phyloP scores from a whole-genome alignment of 2,329 filamentous ascomycete species.

The Davidsoniella eucalypti region DNA sequence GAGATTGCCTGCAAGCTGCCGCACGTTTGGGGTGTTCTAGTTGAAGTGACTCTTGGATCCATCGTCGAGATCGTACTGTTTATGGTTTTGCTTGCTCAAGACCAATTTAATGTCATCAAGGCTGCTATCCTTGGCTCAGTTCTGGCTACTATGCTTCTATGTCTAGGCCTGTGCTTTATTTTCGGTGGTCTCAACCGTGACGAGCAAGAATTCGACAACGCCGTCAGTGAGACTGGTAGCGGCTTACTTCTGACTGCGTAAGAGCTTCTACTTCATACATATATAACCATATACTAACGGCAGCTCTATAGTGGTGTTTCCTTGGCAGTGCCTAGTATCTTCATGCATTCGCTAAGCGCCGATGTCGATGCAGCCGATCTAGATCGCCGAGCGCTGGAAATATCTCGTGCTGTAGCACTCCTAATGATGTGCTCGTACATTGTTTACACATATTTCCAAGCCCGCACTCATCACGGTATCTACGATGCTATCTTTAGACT shows the following conservation, averaged over 20 bases:
- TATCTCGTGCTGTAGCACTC: conserved; percentile 55
- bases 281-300: not conserved
- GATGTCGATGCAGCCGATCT: conserved; percentile 25
- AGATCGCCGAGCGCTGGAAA: conserved; percentile 36
- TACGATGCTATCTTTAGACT: conserved; percentile 57
- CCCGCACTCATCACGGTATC: conserved; percentile 59
- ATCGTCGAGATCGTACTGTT: conserved; percentile 73
- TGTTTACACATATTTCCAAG: conserved; percentile 55
- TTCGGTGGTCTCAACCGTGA: conserved; percentile 53
- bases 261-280: conserved; percentile 22
- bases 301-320: conserved; percentile 20
- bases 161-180: conserved; percentile 66
- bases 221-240: conserved; percentile 63
- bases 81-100: conserved; percentile 48
- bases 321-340: conserved; percentile 34
- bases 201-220: conserved; percentile 55
- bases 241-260: conserved; percentile 64
- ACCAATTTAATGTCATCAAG: conserved; percentile 54
- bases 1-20: conserved; percentile 65
- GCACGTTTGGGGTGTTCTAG: conserved; percentile 50
- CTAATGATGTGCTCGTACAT: conserved; percentile 54
- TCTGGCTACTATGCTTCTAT: conserved; percentile 65
- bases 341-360: conserved; percentile 30
- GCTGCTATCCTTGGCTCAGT: conserved; percentile 74
- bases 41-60: conserved; percentile 45